Conservation (phyloP, 805 yeast genomes). For the Kuraishia molischiana region DNA sequence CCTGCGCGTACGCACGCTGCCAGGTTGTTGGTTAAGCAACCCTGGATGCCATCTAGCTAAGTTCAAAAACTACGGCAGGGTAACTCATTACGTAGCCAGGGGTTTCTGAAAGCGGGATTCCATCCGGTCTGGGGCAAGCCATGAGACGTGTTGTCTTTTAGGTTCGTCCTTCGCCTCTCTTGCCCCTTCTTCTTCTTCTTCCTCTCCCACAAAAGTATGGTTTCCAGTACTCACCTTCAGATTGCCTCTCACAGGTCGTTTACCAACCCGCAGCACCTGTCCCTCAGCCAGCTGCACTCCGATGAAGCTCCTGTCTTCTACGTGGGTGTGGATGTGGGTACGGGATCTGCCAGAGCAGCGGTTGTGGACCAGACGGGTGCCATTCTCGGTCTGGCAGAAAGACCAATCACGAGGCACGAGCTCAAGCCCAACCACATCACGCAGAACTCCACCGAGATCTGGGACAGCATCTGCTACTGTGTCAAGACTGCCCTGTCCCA, state of each 20-base stretch:
- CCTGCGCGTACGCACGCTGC: too few species aligned
- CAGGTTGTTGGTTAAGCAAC: too few species aligned
- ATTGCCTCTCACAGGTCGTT: conserved; percentile 14
- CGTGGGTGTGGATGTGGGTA: conserved; percentile 56
- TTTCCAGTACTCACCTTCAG: conserved; percentile 3
- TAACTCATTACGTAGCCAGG: too few species aligned
- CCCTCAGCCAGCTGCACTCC: conserved; percentile 16
- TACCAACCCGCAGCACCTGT: conserved; percentile 24
- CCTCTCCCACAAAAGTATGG: too few species aligned
- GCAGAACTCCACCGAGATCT: conserved; percentile 84
- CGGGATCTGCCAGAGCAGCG: conserved; percentile 95
- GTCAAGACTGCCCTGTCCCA: conserved; percentile 68
- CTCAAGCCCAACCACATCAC: conserved; percentile 66
- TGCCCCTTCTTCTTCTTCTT: too few species aligned
- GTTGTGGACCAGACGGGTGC: conserved; percentile 77
- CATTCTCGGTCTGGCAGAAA: conserved; percentile 68
- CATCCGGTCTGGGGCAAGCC: too few species aligned
- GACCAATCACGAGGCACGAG: conserved; percentile 71
- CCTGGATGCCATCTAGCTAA: too few species aligned
- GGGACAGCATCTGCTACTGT: conserved; percentile 82
- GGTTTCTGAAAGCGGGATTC: too few species aligned
- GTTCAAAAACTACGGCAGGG: too few species aligned
- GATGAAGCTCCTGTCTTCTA: conserved; percentile 20
- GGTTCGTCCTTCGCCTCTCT: too few species aligned
- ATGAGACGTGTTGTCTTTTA: too few species aligned